Evolutionary conservation across 768 basidiomycete species (phyloP).

Genomic region (Hygrocybe coccinea): DNA sequence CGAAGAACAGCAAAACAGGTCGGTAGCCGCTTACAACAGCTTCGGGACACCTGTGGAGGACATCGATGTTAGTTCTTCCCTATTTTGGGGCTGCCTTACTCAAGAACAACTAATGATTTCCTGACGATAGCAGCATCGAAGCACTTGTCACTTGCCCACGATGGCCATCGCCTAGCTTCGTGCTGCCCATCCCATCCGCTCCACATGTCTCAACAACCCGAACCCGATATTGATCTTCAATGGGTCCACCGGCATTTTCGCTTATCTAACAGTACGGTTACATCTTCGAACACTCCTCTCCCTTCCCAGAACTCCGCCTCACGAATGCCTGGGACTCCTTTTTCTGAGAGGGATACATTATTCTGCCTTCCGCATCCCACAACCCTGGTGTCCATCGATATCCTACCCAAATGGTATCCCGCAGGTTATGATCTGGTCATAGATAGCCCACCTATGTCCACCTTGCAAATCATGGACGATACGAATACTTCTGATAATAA

Average conservation of each 20-base stretch:
- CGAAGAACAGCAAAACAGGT: constrained; percentile 74
- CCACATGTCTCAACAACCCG: neutral
- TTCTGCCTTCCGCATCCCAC: constrained; percentile 8
- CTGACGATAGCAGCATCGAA: neutral
- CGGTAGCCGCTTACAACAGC: constrained; percentile 73
- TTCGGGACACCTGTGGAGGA: constrained; percentile 68
- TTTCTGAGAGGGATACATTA: too few relatives aligned
- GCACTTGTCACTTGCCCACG: neutral
- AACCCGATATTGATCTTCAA: neutral
- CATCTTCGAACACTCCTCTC: too few relatives aligned
- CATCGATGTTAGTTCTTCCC: constrained; percentile 53
- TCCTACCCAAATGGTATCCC: constrained; percentile 5
- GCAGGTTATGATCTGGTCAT: constrained; percentile 1
- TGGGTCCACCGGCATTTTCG: neutral
- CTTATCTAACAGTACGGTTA: too few relatives aligned
- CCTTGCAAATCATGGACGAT: constrained; percentile 1
- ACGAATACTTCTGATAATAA: constrained; percentile 32
- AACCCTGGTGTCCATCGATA: constrained; percentile 1
- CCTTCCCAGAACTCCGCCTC: too few relatives aligned
- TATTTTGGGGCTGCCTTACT: neutral
- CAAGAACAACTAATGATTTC: constrained; percentile 7
- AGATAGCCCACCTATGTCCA: neutral
- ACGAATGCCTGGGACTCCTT: constrained; percentile 19
- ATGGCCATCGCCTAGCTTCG: neutral
- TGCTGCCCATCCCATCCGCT: neutral